Evolutionary conservation across 140 eudicot genomes (phyloP), one percentile per base, ranked within the genome.

Genomic region (Senecio squalidus): DNA sequence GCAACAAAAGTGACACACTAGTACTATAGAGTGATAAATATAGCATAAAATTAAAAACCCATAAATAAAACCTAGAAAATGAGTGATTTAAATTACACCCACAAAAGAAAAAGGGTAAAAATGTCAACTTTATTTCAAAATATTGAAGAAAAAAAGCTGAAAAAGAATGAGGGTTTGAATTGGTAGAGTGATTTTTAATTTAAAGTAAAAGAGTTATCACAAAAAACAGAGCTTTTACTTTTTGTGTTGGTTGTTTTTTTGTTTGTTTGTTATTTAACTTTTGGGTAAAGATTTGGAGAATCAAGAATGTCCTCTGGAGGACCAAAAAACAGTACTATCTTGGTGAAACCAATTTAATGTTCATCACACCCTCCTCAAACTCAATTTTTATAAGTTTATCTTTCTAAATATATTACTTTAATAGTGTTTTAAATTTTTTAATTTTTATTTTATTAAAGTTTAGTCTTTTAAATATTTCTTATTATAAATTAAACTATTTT

Each of bases 91-190:
- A 63, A 68, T 9, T 48, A 33, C 15, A 60, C 61, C 30, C 52
- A 66, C 43, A 3, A 38, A 59, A 52, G 34, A 58, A 50, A 72
- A 44, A n/a, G n/a, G n/a, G n/a, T n/a, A 71, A 51, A 51, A 46
- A 44, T 28, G 16, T 15, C n/a, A 28, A 58, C 48, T 49, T 55
- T 73, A 22, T 30, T 48, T 46, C 58, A 45, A 66, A 51, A 66
- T n/a, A 22, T 5, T 44, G 50, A 66, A 69, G 66, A 82, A 70
- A 55, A 73, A 30, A 60, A 43, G 44, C 61, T 46, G 65, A 16
- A 77, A 29, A 73, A 43, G 47, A 77, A 64, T 48, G 72, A 75
- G 70, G 64, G 76, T 72, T 78, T 72, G 79, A 81, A 85, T 64
- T 63, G 57, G 65, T 74, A 58, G 58, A 67, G 73, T 70, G 72